A percentile compares a stretch with the other conserved stretches of the same genome.
These are phyloP conservation scores for Dendrobium nobile DNA, from an alignment of 106 monocot genomes.

Conservation along the genomic window DNA sequence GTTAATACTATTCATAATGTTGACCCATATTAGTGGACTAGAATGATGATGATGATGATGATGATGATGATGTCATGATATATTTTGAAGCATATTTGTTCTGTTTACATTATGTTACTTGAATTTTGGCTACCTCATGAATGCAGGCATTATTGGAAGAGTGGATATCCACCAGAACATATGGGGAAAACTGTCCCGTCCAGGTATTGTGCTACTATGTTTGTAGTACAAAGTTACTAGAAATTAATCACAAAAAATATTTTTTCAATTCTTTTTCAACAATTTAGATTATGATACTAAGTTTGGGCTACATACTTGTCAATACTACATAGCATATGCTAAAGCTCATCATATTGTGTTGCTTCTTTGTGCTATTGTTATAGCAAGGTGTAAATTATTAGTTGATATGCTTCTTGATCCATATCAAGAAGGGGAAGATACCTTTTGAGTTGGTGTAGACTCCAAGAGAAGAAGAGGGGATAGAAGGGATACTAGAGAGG, in stretches of 20 bases:
- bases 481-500: too few relatives aligned
- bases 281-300: not conserved
- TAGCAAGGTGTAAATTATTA: not conserved
- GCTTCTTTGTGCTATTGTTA: not conserved
- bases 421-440: too few relatives aligned
- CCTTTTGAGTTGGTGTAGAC: too few relatives aligned
- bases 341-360: not conserved
- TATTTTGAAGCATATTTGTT: not conserved
- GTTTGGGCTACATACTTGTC: not conserved
- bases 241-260: not conserved
- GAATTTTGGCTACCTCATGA: not conserved
- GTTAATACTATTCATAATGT: not conserved
- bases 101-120: not conserved
- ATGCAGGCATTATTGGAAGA: conserved; percentile 93
- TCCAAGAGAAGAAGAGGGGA: too few relatives aligned
- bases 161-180: conserved; percentile 89
- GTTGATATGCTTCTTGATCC: too few relatives aligned
- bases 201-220: conserved; percentile 43
- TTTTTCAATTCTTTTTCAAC: not conserved
- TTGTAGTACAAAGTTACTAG: not conserved
- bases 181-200: conserved; percentile 56
- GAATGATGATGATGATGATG: not conserved
- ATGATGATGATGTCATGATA: not conserved
- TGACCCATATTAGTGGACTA: not conserved
- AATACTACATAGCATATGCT: not conserved